Base-by-base conservation (phyloP, 2,329 filamentous ascomycete genomes). In the Setomelanomma holmii region DNA sequence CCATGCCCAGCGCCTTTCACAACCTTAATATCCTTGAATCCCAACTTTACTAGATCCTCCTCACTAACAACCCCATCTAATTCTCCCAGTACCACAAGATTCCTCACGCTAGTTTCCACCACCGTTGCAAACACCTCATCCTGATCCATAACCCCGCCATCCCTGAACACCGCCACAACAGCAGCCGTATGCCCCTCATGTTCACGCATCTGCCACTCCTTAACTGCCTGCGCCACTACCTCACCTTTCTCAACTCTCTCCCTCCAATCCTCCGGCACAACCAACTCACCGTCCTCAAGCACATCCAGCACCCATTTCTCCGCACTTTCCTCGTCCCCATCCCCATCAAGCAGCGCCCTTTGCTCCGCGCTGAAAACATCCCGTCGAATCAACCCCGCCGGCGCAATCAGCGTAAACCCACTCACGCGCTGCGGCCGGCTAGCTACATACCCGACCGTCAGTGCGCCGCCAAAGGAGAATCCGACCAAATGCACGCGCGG, bases 381-480 rank as follows among this genome's bases (percentile, higher is more conserved):
- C 0, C 57, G 46, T 10, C 60, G 61, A 0, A 81, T 52, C 1
- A 82, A 59, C 0, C 81, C 81, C 0, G 78, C 80, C 0, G 81
- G 80, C 0, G 81, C 80, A n/a, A 83, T 63, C 0, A 83, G 66
- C 0, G 67, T 66, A 41, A 79, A 70, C 12, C 68, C 77, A 10
- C 54, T 49, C 4, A 76, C 75, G 0, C 67, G 61, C 6, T 56
- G 42, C 0, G 71, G 53, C 7, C 71, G 61, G 2, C 61, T 58
- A 0, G 69, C 67, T 0, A 73, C 68, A 41, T 79, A 84, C 0
- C 72, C 72, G 0, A 71, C 73, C 0, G 76, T 70, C 0, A 76
- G 65, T 0, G 73, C 64, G 1, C 71, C 79, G 10, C 82, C 82
- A 44, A 84, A 82, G 0, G 81, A 83, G 58, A 72, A 84, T 0